Percentiles rank a stretch among this genome's conserved stretches.
phyloP scores from a whole-genome alignment of 805 yeast genomes.

The Kodamaea laetipori region DNA sequence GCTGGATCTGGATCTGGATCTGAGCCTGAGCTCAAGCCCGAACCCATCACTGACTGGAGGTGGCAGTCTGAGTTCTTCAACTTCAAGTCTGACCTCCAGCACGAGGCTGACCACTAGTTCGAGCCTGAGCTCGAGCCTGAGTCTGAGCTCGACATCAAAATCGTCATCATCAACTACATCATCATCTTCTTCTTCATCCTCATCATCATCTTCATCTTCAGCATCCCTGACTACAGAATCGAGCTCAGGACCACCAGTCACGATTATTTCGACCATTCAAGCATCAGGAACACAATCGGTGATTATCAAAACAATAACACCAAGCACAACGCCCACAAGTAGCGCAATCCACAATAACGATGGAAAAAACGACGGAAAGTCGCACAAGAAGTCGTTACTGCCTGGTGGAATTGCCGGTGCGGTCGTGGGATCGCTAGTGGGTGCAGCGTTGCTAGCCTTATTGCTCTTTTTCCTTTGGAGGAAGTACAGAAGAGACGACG shows the following conservation, averaged over 20 bases:
- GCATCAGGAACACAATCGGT: constrained; percentile 20
- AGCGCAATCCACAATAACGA: constrained; percentile 9
- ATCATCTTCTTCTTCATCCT: constrained; percentile 8
- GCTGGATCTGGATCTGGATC: constrained; percentile 7
- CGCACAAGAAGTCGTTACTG: constrained; percentile 24
- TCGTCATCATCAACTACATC: constrained; percentile 12
- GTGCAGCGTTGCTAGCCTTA: constrained; percentile 33
- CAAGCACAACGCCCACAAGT: constrained; percentile 16
- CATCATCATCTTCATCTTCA: constrained; percentile 14
- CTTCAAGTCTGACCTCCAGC: constrained; percentile 15
- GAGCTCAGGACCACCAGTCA: constrained; percentile 12
- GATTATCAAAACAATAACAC: constrained; percentile 26
- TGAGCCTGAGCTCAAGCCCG: constrained; percentile 10
- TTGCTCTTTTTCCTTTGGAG: constrained; percentile 20
- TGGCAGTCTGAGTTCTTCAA: constrained; percentile 13
- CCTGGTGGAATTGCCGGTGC: constrained; percentile 46
- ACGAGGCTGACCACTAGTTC: constrained; percentile 14
- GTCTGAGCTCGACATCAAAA: constrained; percentile 11
- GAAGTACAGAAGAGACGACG: constrained; percentile 17
- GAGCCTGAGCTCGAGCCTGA: constrained; percentile 9
- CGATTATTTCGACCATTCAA: constrained; percentile 13
- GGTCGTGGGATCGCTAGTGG: constrained; percentile 44
- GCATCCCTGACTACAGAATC: constrained; percentile 12
- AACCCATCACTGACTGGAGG: too few species aligned
- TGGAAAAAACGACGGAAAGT: constrained; percentile 12